Evolutionary conservation across 2,329 filamentous ascomycete species (phyloP), one percentile per base, ranked within the genome.

Genomic region (Alternaria triticimaculans): DNA sequence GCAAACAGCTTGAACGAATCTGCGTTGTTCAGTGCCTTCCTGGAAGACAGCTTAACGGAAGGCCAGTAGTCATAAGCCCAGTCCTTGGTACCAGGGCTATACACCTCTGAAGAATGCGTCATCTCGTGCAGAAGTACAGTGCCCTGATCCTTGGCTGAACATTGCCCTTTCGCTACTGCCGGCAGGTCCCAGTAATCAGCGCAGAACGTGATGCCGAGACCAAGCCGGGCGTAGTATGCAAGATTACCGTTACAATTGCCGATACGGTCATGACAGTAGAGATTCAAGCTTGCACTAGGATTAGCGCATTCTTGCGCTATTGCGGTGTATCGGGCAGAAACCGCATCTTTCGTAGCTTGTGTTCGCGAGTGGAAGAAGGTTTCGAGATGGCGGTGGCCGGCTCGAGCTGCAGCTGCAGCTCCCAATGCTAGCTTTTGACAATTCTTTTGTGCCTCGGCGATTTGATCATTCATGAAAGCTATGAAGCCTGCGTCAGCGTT

Each of bases 41-140:
- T 69, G 0, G 82, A 81, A 6, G 78, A 81, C 65, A 91, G 76
- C 6, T 78, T 72, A 4, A 74, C 81, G 7, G 79, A 75, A 55
- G 83, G 83, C 6, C 82, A 76, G 70, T 90, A 91, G 26, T 87
- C 88, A 67, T 87, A 88, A 25, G 67, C 77, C 56, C 85, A 80
- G 72, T 92, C 89, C 2, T 84, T 76, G 2, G 89, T 90, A 9
- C 88, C 87, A 12, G 76, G 75, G 71, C 71, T 75, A 60, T 87
- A 87, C 12, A 85, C 82, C 79, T 80, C 83, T 74, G 84, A 79
- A n/a, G 85, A 82, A 73, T 92, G 90, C 9, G 89, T 90, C 68
- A 84, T 82, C 82, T 92, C 90, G 72, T 92, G 90, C 14, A 92
- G 77, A 30, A 84, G 84, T 14, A 89, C 91, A 11, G 86, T 89